phyloP scores from a whole-genome alignment of 805 yeast species.

The Starmera dryadoides region DNA sequence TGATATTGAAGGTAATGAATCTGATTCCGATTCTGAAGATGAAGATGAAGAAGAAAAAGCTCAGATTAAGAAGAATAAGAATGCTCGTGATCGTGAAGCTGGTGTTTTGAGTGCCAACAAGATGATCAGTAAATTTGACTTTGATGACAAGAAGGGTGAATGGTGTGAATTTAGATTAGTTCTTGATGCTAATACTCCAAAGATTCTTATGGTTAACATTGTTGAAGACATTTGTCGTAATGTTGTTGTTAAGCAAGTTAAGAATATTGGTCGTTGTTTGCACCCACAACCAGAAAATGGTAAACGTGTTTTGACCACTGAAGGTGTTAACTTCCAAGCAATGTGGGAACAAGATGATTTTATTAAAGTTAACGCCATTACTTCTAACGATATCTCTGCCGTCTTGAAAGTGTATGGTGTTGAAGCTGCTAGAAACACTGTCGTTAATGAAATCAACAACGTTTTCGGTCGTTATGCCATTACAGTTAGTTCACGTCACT shows the following conservation, averaged over 20 bases:
- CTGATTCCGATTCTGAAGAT: slow-evolving; percentile 32
- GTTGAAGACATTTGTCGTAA: slow-evolving; percentile 86
- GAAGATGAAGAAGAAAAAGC: slow-evolving; percentile 26
- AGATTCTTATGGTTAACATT: slow-evolving; percentile 93
- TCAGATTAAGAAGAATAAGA: slow-evolving; percentile 35
- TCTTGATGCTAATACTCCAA: slow-evolving; percentile 79
- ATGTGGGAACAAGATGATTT: slow-evolving; percentile 98
- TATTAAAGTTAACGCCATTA: slow-evolving; percentile 80
- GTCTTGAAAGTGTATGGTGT: slow-evolving; percentile 92
- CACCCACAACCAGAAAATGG: slow-evolving; percentile 69
- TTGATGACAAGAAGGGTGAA: slow-evolving; percentile 80
- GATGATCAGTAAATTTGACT: slow-evolving; percentile 73
- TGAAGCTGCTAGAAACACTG: slow-evolving; percentile 97
- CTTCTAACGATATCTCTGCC: slow-evolving; percentile 89
- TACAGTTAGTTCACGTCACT: slow-evolving; percentile 84
- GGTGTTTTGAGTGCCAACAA: slow-evolving; percentile 70
- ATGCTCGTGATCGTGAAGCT: slow-evolving; percentile 79
- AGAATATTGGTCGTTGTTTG: slow-evolving; percentile 87
- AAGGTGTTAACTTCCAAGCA: slow-evolving; percentile 95
- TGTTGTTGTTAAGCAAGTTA: slow-evolving; percentile 89
- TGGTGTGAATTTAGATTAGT: slow-evolving; percentile 92
- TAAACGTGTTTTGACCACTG: slow-evolving; percentile 79
- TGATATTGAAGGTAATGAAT: slow-evolving; percentile 24
- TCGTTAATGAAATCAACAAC: slow-evolving; percentile 90
- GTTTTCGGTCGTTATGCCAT: slow-evolving; percentile 97